A percentile compares a stretch with the other conserved stretches of the same genome.
These are phyloP conservation scores for Fistulinella cinereoalba DNA, from an alignment of 1,284 basidiomycete species.

Conservation along the genomic window DNA sequence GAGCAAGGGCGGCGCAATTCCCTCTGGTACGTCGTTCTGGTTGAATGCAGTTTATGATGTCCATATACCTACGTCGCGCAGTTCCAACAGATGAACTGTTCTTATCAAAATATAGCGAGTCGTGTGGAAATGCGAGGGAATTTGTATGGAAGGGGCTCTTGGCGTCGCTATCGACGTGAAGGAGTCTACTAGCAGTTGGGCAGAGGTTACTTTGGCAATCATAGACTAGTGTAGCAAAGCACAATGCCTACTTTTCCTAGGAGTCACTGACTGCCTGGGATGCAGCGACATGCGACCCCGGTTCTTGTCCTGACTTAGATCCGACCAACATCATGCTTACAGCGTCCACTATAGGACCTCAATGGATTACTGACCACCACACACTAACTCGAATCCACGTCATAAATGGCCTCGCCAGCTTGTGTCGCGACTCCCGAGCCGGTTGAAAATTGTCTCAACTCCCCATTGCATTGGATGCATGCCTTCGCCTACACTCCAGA, in stretches of 20 bases:
- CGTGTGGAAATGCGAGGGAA: conserved; percentile 67
- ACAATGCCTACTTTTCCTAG: neutral
- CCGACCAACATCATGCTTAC: too few relatives aligned
- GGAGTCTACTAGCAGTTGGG: neutral
- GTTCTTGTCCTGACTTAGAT: too few relatives aligned
- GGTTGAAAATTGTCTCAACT: neutral
- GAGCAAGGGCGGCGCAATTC: conserved; percentile 48
- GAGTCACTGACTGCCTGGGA: too few relatives aligned
- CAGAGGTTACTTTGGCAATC: too few relatives aligned
- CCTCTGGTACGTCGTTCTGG: conserved; percentile 17
- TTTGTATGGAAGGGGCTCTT: conserved; percentile 75
- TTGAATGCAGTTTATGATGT: neutral
- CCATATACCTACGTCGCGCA: conserved; percentile 19
- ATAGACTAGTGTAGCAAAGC: neutral
- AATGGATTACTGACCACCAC: neutral
- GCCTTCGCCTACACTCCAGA: conserved; percentile 13
- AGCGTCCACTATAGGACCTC: too few relatives aligned
- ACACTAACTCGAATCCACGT: neutral
- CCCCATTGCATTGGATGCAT: conserved; percentile 5
- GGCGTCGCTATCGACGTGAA: conserved; percentile 36
- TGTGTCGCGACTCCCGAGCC: too few relatives aligned
- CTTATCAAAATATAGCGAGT: conserved; percentile 69
- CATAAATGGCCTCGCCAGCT: neutral
- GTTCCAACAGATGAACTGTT: conserved; percentile 63
- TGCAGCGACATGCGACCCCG: too few relatives aligned